Conservation (phyloP, 805 yeast species). For the Cyberlindnera meyerae region DNA sequence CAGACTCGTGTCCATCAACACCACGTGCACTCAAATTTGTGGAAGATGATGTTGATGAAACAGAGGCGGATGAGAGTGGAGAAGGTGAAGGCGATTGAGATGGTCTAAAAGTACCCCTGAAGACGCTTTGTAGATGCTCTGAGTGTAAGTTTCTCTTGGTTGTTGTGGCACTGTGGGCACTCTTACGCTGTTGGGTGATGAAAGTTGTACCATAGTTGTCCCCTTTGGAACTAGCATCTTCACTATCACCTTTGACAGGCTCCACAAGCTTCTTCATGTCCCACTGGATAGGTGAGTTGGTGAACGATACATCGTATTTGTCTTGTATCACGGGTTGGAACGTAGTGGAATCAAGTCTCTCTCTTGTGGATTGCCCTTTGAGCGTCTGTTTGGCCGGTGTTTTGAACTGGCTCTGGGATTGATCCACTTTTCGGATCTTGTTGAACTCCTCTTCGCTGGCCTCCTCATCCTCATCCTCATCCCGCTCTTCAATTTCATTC, state of each 20-base stretch:
- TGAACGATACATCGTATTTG: constrained; percentile 16
- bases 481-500: not conserved
- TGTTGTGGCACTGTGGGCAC: not conserved
- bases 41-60: too few relatives aligned
- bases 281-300: constrained; percentile 23
- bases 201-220: constrained; percentile 36
- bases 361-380: constrained; percentile 7
- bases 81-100: constrained; percentile 27
- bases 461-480: not conserved
- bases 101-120: constrained; percentile 32
- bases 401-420: not conserved
- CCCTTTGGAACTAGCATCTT: not conserved
- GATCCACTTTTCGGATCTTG: constrained; percentile 7
- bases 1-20: constrained; percentile 1
- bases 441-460: constrained; percentile 1
- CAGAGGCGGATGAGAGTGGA: too few relatives aligned
- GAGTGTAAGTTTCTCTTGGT: constrained; percentile 7
- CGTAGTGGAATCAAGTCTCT: constrained; percentile 8
- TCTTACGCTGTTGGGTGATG: constrained; percentile 4
- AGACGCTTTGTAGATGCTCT: constrained; percentile 29
- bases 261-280: constrained; percentile 8
- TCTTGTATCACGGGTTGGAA: constrained; percentile 14
- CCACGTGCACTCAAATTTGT: not conserved
- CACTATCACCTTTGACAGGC: too few relatives aligned
- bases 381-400: constrained; percentile 14